Evolutionary conservation across 1,284 basidiomycete genomes (phyloP), one percentile per base, ranked within the genome.

Genomic region (Cutaneotrichosporon dermatis): DNA sequence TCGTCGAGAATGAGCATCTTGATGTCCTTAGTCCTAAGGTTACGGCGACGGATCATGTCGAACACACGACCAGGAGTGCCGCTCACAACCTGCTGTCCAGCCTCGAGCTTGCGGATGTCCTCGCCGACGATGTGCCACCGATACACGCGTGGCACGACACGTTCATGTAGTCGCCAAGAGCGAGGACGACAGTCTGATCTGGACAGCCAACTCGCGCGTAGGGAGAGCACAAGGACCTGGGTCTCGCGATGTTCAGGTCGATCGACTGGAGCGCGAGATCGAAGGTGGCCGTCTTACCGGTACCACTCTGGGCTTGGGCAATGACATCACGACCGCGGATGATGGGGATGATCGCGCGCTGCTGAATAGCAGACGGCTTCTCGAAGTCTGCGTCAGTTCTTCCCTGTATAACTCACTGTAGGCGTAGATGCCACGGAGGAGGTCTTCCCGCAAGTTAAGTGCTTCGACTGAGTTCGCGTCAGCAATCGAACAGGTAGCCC

Each of bases 321-420:
- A 96, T 97, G 63, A 97, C 94, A 82, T 98, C 94, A 66, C 92
- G 87, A 16, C 92, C 92, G 79, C 92, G 89, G 54, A 86, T 93
- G 73, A 99, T 95, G 57, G 95, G 95, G 51, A 94, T 81, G 76
- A 99, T 98, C 36, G 95, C 95, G 68, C 95, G 88, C 80, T 98
- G 94, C 80, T 99, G 95, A 75, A 99, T 99, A 54, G 95, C 95
- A 62, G 95, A 98, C 33, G 96, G 93, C 78, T 95, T 96, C 83
- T 99, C 96, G 72, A 99, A 99, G 80, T 95, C 92, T 96, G 69
- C n/a, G n/a, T n/a, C n/a, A n/a, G n/a, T n/a, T n/a, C n/a, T n/a
- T n/a, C n/a, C n/a, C 13, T 8, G 15, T n/a, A 13, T 35, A 43
- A 84, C 90, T 67, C 67, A 96, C 94, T 96, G 83, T 99, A 99